Evolutionary conservation across 1,284 basidiomycete genomes (phyloP).

Genomic region (Pyrrhoderma lamaoense): DNA sequence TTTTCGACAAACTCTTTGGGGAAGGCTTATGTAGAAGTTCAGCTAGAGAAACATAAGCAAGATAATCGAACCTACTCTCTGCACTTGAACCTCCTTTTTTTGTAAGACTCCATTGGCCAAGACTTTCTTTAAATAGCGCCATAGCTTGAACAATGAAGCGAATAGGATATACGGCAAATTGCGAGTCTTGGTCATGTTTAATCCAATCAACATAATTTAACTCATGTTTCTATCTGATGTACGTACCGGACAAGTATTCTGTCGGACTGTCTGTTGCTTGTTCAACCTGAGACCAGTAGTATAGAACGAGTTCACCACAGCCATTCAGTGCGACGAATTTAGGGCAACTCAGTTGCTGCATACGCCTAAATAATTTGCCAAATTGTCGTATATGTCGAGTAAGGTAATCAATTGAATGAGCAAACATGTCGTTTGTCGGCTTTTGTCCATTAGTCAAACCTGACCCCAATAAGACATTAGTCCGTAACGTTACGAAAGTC

Average conservation of each 20-base stretch:
- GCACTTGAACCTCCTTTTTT: conserved; percentile 53
- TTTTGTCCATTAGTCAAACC: neutral
- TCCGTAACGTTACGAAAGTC: conserved; percentile 43
- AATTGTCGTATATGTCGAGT: conserved; percentile 61
- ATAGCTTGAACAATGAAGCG: conserved; percentile 81
- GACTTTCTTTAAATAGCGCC: conserved; percentile 81
- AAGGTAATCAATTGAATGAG: conserved; percentile 44
- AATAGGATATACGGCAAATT: conserved; percentile 56
- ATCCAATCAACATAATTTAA: neutral
- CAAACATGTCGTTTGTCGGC: conserved; percentile 25
- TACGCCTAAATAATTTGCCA: conserved; percentile 69
- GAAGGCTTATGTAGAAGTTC: conserved; percentile 44
- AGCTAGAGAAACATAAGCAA: conserved; percentile 7
- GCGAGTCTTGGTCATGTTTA: conserved; percentile 33
- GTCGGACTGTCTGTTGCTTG: conserved; percentile 50
- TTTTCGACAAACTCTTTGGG: conserved; percentile 70
- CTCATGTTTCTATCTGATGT: no score
- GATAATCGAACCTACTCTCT: conserved; percentile 37
- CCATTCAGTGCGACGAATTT: conserved; percentile 58
- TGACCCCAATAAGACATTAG: conserved; percentile 31
- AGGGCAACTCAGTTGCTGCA: conserved; percentile 54
- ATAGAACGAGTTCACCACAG: conserved; percentile 61
- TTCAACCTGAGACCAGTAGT: conserved; percentile 71
- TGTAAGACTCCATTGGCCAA: conserved; percentile 64
- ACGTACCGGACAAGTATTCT: conserved; percentile 50